Percentiles rank a stretch among this genome's conserved stretches.
Conservation (phyloP, 23 red algal genomes). For the Gracilaria vermiculophylla region DNA sequence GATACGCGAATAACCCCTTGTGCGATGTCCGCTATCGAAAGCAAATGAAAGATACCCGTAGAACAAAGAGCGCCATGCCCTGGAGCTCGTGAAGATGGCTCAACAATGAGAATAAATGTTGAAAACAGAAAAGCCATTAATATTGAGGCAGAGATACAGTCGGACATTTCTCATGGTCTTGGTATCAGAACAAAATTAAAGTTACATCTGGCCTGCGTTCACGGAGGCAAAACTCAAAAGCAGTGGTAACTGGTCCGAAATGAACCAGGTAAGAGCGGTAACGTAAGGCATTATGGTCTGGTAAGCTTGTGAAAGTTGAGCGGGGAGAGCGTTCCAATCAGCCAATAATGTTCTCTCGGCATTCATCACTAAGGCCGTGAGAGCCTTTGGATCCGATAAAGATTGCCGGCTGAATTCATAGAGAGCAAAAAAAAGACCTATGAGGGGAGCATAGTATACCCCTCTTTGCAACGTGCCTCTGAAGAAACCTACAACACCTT, state of each 20-base stretch:
- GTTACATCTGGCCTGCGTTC: background rate
- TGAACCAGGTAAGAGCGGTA: background rate
- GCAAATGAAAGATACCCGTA: no score
- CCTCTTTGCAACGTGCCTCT: constrained; percentile 69
- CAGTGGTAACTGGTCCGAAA: constrained; percentile 41
- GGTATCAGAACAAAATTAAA: background rate
- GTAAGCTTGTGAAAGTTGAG: constrained; percentile 19
- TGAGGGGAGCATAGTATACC: constrained; percentile 78
- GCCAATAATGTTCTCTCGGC: background rate
- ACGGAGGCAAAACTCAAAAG: constrained; percentile 25
- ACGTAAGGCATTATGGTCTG: constrained; percentile 1
- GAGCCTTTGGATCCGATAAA: constrained; percentile 42
- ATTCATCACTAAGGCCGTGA: background rate
- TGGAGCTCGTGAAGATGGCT: no score
- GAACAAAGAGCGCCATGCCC: no score
- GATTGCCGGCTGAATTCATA: constrained; percentile 67
- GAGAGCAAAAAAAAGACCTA: constrained; percentile 79
- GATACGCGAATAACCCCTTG: no score
- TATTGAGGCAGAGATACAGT: no score
- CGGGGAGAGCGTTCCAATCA: constrained; percentile 22
- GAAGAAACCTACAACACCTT: constrained; percentile 55
- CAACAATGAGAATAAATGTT: no score
- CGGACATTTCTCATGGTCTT: no score
- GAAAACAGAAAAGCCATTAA: no score
- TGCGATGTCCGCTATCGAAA: no score